phyloP scores from a whole-genome alignment of 2,329 filamentous ascomycete species.

The Truncatella angustata region DNA sequence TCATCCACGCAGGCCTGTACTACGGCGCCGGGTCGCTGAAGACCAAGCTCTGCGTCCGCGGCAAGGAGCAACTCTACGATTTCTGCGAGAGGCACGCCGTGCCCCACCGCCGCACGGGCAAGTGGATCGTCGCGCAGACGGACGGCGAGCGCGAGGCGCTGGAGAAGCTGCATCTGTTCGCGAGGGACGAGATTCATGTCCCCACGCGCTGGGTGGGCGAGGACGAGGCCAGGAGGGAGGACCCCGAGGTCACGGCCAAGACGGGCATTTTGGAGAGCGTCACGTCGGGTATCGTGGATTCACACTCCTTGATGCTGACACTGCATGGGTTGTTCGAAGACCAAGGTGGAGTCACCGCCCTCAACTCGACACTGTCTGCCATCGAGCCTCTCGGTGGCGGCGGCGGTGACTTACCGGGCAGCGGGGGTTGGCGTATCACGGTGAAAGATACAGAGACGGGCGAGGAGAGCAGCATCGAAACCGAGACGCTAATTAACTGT shows the following conservation, averaged over 20 bases:
- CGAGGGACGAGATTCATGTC: constrained; percentile 44
- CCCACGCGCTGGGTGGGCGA: constrained; percentile 68
- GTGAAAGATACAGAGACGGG: constrained; percentile 46
- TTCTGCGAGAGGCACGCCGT: constrained; percentile 70
- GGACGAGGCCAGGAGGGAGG: constrained; percentile 60
- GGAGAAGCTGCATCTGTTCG: constrained; percentile 48
- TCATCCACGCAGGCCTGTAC: constrained; percentile 94
- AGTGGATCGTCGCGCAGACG: constrained; percentile 93
- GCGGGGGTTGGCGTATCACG: constrained; percentile 67
- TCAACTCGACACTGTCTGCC: constrained; percentile 62
- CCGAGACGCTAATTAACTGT: constrained; percentile 78
- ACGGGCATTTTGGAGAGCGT: constrained; percentile 78
- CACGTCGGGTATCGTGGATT: constrained; percentile 88
- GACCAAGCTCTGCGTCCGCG: constrained; percentile 76
- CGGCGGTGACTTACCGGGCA: constrained; percentile 38
- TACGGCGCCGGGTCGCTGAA: constrained; percentile 78
- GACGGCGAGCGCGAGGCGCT: constrained; percentile 64
- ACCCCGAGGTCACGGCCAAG: constrained; percentile 73
- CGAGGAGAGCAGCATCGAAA: constrained; percentile 59
- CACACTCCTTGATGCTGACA: constrained; percentile 78
- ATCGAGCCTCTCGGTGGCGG: constrained; percentile 49
- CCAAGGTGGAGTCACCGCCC: constrained; percentile 69
- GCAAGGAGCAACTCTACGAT: constrained; percentile 74
- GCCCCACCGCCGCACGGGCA: constrained; percentile 72
- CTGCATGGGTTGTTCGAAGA: constrained; percentile 77